A percentile compares a stretch with the other conserved stretches of the same genome.
Conservation (phyloP, 805 yeast genomes). For the Ogataea kodamae region DNA sequence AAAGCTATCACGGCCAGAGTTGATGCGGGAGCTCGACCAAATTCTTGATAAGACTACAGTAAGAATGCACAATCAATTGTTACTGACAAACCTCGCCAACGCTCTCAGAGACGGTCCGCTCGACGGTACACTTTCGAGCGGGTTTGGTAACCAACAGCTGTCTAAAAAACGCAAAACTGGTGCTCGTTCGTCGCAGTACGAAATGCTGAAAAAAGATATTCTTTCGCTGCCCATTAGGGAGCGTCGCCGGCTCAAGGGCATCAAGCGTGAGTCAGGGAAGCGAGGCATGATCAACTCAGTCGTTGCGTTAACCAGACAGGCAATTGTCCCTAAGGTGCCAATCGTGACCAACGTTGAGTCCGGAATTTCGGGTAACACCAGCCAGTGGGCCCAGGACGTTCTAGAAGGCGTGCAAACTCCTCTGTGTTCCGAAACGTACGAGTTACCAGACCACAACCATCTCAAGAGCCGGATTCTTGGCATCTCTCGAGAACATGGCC, state of each 20-base stretch:
- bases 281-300: conserved; percentile 67
- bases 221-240: conserved; percentile 83
- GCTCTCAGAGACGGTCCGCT: conserved; percentile 72
- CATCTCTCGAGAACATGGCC: conserved; percentile 84
- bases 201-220: conserved; percentile 77
- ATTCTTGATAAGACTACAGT: conserved; percentile 49
- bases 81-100: conserved; percentile 80
- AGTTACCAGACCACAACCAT: conserved; percentile 75
- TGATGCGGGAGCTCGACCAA: conserved; percentile 55
- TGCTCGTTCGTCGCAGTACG: conserved; percentile 68
- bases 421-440: conserved; percentile 69
- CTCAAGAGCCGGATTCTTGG: conserved; percentile 70
- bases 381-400: conserved; percentile 91
- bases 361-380: conserved; percentile 39
- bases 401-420: conserved; percentile 81
- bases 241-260: conserved; percentile 76
- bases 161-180: conserved; percentile 42
- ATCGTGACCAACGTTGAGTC: conserved; percentile 43
- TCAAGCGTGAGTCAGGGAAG: conserved; percentile 80
- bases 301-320: conserved; percentile 65
- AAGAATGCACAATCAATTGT: conserved; percentile 76
- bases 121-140: conserved; percentile 46
- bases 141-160: conserved; percentile 41
- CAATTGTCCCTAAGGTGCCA: conserved; percentile 81
- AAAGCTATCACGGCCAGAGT: conserved; percentile 71